Conservation (phyloP, 305 asterid species). For the Solanum hybrid region DNA sequence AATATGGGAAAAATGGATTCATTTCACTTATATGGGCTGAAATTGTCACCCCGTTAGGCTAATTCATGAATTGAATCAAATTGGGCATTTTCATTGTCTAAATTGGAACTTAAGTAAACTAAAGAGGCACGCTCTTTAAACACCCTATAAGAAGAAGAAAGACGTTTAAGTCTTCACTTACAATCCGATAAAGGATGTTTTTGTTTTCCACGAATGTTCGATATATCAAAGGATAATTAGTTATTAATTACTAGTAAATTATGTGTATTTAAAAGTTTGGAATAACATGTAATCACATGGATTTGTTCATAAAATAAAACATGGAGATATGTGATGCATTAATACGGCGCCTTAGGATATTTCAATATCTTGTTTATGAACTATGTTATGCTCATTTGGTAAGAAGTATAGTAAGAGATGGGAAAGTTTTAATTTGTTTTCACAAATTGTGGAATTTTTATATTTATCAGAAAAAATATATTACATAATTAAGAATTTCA, state of each 20-base stretch:
- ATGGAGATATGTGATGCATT: too few relatives aligned
- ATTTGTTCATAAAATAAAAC: too few relatives aligned
- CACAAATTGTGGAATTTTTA: too few relatives aligned
- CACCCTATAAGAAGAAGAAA: not conserved
- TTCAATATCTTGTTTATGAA: not conserved
- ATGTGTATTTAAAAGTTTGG: not conserved
- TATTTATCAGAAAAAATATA: too few relatives aligned
- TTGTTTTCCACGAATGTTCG: not conserved
- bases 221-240: too few relatives aligned
- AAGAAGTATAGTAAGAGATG: not conserved
- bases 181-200: too few relatives aligned
- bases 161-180: not conserved
- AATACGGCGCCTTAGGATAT: not conserved
- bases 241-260: not conserved
- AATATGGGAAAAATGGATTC: not conserved
- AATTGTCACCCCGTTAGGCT: too few relatives aligned
- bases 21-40: not conserved
- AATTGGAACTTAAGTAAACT: not conserved
- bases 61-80: too few relatives aligned
- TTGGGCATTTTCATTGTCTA: too few relatives aligned
- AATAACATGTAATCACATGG: not conserved
- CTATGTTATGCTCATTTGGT: not conserved
- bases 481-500: not conserved
- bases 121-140: not conserved
- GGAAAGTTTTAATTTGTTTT: too few relatives aligned